A percentile compares a stretch with the other conserved stretches of the same genome.
phyloP scores from a whole-genome alignment of 495 filamentous ascomycete genomes.

The Viridothelium virens region DNA sequence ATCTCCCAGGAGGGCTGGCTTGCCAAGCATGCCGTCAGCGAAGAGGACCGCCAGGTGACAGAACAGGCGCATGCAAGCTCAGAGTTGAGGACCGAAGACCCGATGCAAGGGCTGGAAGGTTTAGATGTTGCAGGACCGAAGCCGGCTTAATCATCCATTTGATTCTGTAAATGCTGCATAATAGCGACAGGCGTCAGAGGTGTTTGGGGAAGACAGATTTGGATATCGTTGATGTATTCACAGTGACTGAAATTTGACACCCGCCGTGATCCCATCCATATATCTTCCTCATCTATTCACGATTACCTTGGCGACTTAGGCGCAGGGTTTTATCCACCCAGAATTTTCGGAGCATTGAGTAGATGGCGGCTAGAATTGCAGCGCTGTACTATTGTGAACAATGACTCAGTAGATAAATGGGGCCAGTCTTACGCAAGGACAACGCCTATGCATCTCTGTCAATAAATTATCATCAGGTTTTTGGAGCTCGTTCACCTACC shows the following conservation, averaged over 20 bases:
- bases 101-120: conserved; percentile 92
- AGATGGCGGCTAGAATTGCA: conserved; percentile 63
- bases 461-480: conserved; percentile 1
- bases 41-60: conserved; percentile 67
- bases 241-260: neutral
- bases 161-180: conserved; percentile 3
- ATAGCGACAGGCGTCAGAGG: conserved; percentile 1
- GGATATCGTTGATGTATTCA: neutral
- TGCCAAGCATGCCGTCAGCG: conserved; percentile 78
- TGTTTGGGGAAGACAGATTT: neutral
- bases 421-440: conserved; percentile 58
- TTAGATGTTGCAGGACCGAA: conserved; percentile 90
- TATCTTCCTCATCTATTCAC: neutral
- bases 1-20: conserved; percentile 76
- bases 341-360: conserved; percentile 75
- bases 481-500: conserved; percentile 50
- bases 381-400: conserved; percentile 42
- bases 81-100: conserved; percentile 59
- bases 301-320: conserved; percentile 46
- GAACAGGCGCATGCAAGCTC: conserved; percentile 48
- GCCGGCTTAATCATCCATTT: conserved; percentile 48
- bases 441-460: conserved; percentile 48
- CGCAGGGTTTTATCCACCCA: conserved; percentile 85
- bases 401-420: conserved; percentile 15
- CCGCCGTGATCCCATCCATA: neutral